Percentiles rank a stretch among this genome's conserved stretches.
These are phyloP conservation scores for Pseudogymnoascus sp. DNA, from an alignment of 2,329 filamentous ascomycete species.

Conservation along the genomic window DNA sequence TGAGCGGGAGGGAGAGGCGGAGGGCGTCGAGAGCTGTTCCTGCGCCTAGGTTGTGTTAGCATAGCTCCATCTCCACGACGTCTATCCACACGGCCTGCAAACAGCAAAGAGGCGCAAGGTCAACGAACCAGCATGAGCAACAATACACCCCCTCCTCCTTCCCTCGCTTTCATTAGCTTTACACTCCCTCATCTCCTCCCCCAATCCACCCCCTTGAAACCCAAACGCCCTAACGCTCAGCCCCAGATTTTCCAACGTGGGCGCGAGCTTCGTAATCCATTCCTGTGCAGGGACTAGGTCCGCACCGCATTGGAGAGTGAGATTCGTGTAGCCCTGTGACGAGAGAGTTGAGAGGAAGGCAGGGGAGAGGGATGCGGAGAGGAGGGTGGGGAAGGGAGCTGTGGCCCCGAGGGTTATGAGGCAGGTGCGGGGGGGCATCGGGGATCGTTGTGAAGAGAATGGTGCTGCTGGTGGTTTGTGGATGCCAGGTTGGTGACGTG, in stretches of 20 bases:
- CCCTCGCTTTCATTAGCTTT: constrained; percentile 39
- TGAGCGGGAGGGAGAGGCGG: constrained; percentile 62
- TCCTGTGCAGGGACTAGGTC: constrained; percentile 47
- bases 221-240: constrained; percentile 54
- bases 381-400: constrained; percentile 66
- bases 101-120: neutral
- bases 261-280: constrained; percentile 18
- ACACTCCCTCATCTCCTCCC: constrained; percentile 35
- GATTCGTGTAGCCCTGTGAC: constrained; percentile 54
- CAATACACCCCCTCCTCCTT: constrained; percentile 58
- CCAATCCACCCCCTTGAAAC: constrained; percentile 54
- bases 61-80: neutral
- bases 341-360: constrained; percentile 54
- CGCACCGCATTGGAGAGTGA: constrained; percentile 74
- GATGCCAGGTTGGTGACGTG: constrained; percentile 23
- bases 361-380: constrained; percentile 54
- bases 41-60: constrained; percentile 50
- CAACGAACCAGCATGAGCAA: constrained; percentile 75
- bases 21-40: constrained; percentile 82
- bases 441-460: neutral
- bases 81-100: neutral
- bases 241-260: constrained; percentile 27
- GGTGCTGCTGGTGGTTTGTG: constrained; percentile 15
- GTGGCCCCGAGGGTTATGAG: constrained; percentile 93
- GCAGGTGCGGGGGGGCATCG: constrained; percentile 35